Percentiles rank a stretch among this genome's conserved stretches.
Evolutionary conservation across 257 asterid genomes (phyloP).

Genomic region (Cynanchum wilfordii): DNA sequence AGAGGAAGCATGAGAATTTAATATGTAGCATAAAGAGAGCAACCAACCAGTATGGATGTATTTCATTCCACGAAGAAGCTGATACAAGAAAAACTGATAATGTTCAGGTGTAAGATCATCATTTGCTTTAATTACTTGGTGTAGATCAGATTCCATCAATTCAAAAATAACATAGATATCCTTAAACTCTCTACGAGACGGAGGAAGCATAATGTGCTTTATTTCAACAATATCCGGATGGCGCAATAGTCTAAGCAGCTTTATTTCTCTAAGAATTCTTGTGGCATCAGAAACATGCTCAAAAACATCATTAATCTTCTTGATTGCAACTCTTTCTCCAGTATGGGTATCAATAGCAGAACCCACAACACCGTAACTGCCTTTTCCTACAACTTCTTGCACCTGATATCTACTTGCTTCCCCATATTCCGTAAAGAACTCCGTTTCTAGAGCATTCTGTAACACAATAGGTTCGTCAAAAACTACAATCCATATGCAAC

Average conservation of each 20-base stretch:
- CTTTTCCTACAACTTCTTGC: constrained; percentile 95
- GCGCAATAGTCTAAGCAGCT: constrained; percentile 83
- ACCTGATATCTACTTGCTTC: constrained; percentile 90
- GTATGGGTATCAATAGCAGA: constrained; percentile 83
- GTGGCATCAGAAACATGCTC: constrained; percentile 98
- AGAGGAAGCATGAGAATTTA: background rate
- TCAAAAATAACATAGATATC: constrained; percentile 91
- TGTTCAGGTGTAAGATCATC: constrained; percentile 91
- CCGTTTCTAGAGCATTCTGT: constrained; percentile 63
- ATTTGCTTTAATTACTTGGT: constrained; percentile 94
- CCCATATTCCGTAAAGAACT: constrained; percentile 93
- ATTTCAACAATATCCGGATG: constrained; percentile 95
- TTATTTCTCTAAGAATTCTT: constrained; percentile 87
- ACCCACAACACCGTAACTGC: constrained; percentile 96
- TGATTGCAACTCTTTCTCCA: constrained; percentile 88
- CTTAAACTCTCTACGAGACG: constrained; percentile 86
- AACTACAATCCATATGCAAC: background rate
- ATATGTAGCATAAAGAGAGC: background rate
- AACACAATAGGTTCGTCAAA: constrained; percentile 15
- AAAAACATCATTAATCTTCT: constrained; percentile 91
- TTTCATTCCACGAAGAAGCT: constrained; percentile 89
- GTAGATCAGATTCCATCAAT: constrained; percentile 97
- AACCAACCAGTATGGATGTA: constrained; percentile 72
- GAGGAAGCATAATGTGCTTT: constrained; percentile 96
- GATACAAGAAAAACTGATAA: constrained; percentile 84